Evolutionary conservation across 768 basidiomycete genomes (phyloP).

Genomic region (Suillus lakei): DNA sequence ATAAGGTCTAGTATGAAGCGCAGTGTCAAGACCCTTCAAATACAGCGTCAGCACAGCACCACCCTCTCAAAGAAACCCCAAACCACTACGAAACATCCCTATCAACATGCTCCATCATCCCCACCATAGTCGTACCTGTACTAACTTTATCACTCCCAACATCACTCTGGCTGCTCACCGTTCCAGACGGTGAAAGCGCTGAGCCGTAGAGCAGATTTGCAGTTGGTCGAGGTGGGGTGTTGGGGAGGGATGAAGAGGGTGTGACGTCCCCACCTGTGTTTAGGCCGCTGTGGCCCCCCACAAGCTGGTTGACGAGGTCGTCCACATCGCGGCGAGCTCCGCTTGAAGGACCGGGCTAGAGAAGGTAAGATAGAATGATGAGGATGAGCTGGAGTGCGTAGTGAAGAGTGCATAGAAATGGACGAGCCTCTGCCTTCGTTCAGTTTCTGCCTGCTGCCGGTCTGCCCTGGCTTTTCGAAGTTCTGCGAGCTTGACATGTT

Average conservation of each 20-base stretch:
- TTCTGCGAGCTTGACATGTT: constrained; percentile 85
- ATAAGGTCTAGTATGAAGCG: constrained; percentile 79
- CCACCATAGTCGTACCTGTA: constrained; percentile 49
- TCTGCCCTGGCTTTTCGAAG: constrained; percentile 79
- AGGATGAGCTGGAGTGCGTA: constrained; percentile 1
- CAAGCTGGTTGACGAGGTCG: constrained; percentile 64
- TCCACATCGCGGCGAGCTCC: constrained; percentile 63
- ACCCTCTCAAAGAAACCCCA: neutral
- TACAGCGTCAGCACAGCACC: constrained; percentile 1
- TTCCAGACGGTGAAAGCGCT: constrained; percentile 54
- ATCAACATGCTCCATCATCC: constrained; percentile 70
- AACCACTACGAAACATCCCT: constrained; percentile 49
- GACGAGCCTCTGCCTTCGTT: constrained; percentile 36
- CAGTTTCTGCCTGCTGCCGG: constrained; percentile 59
- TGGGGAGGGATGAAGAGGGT: constrained; percentile 72
- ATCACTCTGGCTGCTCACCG: constrained; percentile 75
- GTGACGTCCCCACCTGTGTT: constrained; percentile 66
- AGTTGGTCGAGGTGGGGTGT: constrained; percentile 60
- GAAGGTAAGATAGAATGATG: neutral
- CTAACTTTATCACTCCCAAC: constrained; percentile 52
- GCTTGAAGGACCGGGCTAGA: constrained; percentile 47
- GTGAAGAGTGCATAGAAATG: neutral
- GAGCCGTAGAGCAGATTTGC: constrained; percentile 41
- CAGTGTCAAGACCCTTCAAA: constrained; percentile 62
- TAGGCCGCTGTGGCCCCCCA: constrained; percentile 54